phyloP scores from a whole-genome alignment of 306 rosid genomes.

The Senna siamea region DNA sequence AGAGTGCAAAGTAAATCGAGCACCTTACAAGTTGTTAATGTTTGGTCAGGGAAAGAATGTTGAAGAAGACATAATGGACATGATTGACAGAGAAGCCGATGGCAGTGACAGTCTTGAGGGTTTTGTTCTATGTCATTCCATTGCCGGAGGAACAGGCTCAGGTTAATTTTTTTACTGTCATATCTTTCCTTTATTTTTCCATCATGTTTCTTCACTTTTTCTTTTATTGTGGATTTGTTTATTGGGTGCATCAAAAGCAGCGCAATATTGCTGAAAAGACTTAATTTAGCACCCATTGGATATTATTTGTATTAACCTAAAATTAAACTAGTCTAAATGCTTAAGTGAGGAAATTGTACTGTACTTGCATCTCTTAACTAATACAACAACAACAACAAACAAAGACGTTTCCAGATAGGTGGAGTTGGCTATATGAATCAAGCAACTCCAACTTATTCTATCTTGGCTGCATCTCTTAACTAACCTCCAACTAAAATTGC shows the following conservation, averaged over 20 bases:
- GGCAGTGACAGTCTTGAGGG: slow-evolving; percentile 99
- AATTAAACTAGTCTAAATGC: background rate
- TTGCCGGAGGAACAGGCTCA: slow-evolving; percentile 99
- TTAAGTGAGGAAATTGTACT: slow-evolving; percentile 20
- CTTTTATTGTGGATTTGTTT: slow-evolving; percentile 21
- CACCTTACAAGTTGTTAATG: slow-evolving; percentile 29
- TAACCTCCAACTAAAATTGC: background rate
- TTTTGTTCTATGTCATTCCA: slow-evolving; percentile 96
- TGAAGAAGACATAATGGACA: slow-evolving; percentile 99
- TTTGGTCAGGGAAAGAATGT: slow-evolving; percentile 87
- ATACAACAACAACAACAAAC: no score
- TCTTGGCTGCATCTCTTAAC: slow-evolving; percentile 16
- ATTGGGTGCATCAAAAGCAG: slow-evolving; percentile 19
- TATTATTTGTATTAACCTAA: slow-evolving; percentile 6
- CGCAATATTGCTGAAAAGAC: slow-evolving; percentile 28
- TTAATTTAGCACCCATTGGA: slow-evolving; percentile 7
- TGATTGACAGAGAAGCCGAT: slow-evolving; percentile 99
- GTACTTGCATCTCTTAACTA: slow-evolving; percentile 12
- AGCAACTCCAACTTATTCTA: no score
- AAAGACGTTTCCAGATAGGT: no score
- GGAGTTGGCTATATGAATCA: no score
- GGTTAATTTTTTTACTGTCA: slow-evolving; percentile 50
- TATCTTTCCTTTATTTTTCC: slow-evolving; percentile 8
- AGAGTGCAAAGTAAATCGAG: slow-evolving; percentile 12
- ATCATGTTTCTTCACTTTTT: slow-evolving; percentile 13